A percentile compares a stretch with the other conserved stretches of the same genome.
These are phyloP conservation scores for Phytomonas serpens DNA, from an alignment of 208 protist genomes.

Conservation along the genomic window DNA sequence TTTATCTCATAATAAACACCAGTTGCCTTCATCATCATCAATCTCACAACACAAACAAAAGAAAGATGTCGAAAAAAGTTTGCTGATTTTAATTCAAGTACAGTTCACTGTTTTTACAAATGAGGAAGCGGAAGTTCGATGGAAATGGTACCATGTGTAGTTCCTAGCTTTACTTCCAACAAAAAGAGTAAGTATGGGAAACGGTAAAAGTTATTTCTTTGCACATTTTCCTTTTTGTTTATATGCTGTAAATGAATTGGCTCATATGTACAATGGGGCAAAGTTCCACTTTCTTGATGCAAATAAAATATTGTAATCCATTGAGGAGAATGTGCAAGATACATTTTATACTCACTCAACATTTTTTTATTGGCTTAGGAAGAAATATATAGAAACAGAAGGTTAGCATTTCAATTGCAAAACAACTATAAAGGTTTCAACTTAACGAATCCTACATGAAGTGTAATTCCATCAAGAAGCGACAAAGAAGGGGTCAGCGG, in stretches of 20 bases:
- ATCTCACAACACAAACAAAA: background rate
- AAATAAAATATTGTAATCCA: constrained; percentile 1
- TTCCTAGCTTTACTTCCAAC: background rate
- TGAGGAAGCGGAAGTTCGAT: constrained; percentile 37
- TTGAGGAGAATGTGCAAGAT: background rate
- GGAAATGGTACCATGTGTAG: constrained; percentile 45
- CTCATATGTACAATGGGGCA: constrained; percentile 2
- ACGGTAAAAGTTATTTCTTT: background rate
- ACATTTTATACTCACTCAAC: background rate
- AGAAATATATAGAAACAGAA: constrained; percentile 8
- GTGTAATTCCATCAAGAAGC: background rate
- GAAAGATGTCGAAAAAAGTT: constrained; percentile 15
- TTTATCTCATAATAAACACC: background rate
- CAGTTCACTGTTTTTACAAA: constrained; percentile 36
- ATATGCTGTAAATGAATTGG: constrained; percentile 8
- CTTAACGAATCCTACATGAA: background rate
- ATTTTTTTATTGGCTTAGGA: constrained; percentile 2
- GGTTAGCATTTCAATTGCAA: background rate
- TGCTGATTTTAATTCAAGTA: constrained; percentile 49
- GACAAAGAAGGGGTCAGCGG: background rate
- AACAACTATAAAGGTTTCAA: background rate
- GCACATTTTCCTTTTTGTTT: constrained; percentile 11
- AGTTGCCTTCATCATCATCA: background rate
- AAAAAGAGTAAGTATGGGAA: constrained; percentile 6
- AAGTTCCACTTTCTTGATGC: background rate